These are phyloP conservation scores for Daldinia grandis DNA, from an alignment of 495 filamentous ascomycete species.

Conservation along the genomic window DNA sequence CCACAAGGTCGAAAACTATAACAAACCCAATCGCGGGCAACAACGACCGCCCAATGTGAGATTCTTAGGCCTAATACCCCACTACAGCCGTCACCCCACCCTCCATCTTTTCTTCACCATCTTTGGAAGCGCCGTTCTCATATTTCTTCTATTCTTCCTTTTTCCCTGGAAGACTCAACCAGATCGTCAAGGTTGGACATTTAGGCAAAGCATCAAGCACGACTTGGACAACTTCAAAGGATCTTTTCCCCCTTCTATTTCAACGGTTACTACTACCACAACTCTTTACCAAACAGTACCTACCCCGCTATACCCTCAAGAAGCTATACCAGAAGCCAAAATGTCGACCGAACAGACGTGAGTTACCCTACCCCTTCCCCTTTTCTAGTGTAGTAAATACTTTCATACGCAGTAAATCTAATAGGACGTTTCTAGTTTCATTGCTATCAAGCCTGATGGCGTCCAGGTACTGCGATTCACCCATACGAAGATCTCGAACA, in stretches of 20 bases:
- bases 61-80: conserved; percentile 34
- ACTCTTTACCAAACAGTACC: conserved; percentile 48
- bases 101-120: conserved; percentile 45
- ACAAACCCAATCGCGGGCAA: conserved; percentile 34
- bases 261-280: conserved; percentile 50
- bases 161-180: conserved; percentile 41
- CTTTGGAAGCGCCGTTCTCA: conserved; percentile 33
- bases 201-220: conserved; percentile 42
- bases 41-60: conserved; percentile 19
- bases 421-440: conserved; percentile 75
- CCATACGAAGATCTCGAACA: conserved; percentile 17
- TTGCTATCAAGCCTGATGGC: conserved; percentile 99
- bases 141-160: conserved; percentile 46
- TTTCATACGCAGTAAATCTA: conserved; percentile 47
- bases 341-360: conserved; percentile 95
- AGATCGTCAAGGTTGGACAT: conserved; percentile 42
- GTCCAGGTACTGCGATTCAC: conserved; percentile 77
- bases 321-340: conserved; percentile 58
- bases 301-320: conserved; percentile 44
- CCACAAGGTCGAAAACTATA: conserved; percentile 17
- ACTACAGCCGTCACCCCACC: conserved; percentile 44
- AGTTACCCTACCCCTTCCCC: conserved; percentile 50
- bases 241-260: conserved; percentile 42
- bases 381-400: neutral
- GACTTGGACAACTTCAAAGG: conserved; percentile 42